Percentiles rank a stretch among this genome's conserved stretches.
Conservation (phyloP, 176 grass and related monocot genomes). For the Echinochloa phyllopogon region DNA sequence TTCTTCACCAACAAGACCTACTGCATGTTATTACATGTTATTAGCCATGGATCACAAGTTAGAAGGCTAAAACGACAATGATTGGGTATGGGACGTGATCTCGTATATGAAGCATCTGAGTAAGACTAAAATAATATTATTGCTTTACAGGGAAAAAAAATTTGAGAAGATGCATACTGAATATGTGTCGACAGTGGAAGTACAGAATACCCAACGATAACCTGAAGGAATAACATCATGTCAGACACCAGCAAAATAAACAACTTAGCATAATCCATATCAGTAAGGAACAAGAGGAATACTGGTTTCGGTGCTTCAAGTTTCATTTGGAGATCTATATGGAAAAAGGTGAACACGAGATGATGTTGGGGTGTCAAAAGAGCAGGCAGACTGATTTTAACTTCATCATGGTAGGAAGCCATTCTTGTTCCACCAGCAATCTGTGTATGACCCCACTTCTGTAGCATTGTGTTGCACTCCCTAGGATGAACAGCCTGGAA, state of each 20-base stretch:
- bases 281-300: conserved; percentile 47
- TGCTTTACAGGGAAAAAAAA: conserved; percentile 18
- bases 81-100: conserved; percentile 17
- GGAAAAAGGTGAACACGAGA: conserved; percentile 95
- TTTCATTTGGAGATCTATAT: conserved; percentile 96
- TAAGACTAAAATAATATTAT: conserved; percentile 20
- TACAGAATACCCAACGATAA: conserved; percentile 87
- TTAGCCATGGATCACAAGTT: conserved; percentile 23
- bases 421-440: conserved; percentile 84
- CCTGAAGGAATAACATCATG: conserved; percentile 57
- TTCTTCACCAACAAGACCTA: neutral
- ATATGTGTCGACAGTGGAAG: conserved; percentile 90
- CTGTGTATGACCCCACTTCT: conserved; percentile 92
- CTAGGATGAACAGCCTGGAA: conserved; percentile 90
- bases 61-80: conserved; percentile 25
- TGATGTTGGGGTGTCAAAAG: conserved; percentile 95
- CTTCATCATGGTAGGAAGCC: conserved; percentile 94
- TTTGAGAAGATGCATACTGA: conserved; percentile 71
- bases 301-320: conserved; percentile 97
- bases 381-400: conserved; percentile 90
- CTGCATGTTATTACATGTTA: conserved; percentile 4
- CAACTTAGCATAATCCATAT: conserved; percentile 23
- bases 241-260: conserved; percentile 47
- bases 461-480: conserved; percentile 63
- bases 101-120: conserved; percentile 7